Evolutionary conservation across 139 green algal species (phyloP), one percentile per base, ranked within the genome.

Genomic region (Chlamydomonas incerta): DNA sequence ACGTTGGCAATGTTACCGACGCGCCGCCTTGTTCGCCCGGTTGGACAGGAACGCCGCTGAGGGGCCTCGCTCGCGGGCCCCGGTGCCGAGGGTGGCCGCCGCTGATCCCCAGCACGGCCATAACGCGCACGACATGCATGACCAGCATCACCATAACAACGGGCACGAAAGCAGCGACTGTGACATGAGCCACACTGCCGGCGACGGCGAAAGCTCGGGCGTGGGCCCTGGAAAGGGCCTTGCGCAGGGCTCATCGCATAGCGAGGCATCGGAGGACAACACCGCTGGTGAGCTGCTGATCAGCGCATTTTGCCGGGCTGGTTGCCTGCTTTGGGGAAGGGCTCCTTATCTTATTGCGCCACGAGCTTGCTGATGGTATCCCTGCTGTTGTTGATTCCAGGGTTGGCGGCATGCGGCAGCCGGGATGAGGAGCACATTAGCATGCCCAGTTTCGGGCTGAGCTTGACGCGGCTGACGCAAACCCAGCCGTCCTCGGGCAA

Each of bases 261-360:
- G 79, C 46, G 79, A 85, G 66, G 65, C 46, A 9, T 85, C 79
- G 31, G 79, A 85, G 55, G 79, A 85, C 67, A 85, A 85, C 46
- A 76, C 47, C 5, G 31, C 47, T 55, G 79, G 79, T 85, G n/a
- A 68, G 24, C 13, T 70, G 41, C 5, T 50, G 41, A 50, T 50
- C n/a, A n/a, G n/a, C n/a, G n/a, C n/a, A n/a, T n/a, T n/a, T n/a
- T n/a, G n/a, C n/a, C n/a, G n/a, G n/a, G n/a, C n/a, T n/a, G n/a
- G n/a, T n/a, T n/a, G n/a, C n/a, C n/a, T n/a, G n/a, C n/a, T n/a
- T n/a, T n/a, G n/a, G n/a, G n/a, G n/a, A n/a, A n/a, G n/a, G n/a
- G n/a, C n/a, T n/a, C n/a, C n/a, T n/a, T n/a, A n/a, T n/a, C n/a
- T n/a, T n/a, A n/a, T n/a, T n/a, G n/a, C n/a, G n/a, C n/a, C n/a